Conservation (phyloP, 116 monocot species). For the Iris pallida region DNA sequence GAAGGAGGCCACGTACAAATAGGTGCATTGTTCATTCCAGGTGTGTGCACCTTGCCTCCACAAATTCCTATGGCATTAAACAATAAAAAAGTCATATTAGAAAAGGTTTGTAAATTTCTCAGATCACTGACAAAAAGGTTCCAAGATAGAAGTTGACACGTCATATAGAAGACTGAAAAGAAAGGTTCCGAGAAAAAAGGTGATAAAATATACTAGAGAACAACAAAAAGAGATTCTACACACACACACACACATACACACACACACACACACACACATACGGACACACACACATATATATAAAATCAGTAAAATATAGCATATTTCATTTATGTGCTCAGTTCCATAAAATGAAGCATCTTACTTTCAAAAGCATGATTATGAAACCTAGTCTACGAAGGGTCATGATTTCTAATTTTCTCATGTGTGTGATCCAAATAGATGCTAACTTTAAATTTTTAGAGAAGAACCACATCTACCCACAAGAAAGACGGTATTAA, state of each 20-base stretch:
- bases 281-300: too few species aligned
- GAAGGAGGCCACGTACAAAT: conserved; percentile 76
- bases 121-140: background rate
- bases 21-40: conserved; percentile 84
- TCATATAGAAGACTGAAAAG: too few species aligned
- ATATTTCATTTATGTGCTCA: too few species aligned
- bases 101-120: background rate
- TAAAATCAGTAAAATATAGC: too few species aligned
- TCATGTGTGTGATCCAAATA: background rate
- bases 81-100: background rate
- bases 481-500: conserved; percentile 89
- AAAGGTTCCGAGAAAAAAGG: background rate
- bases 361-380: too few species aligned
- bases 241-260: too few species aligned
- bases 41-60: conserved; percentile 75
- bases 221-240: too few species aligned
- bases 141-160: background rate
- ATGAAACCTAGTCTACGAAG: too few species aligned
- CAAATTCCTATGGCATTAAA: conserved; percentile 58
- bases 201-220: too few species aligned
- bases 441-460: background rate
- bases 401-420: background rate
- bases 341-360: too few species aligned
- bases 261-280: too few species aligned
- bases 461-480: conserved; percentile 32